phyloP scores from a whole-genome alignment of 768 basidiomycete genomes.

The Cubamyces sp. region DNA sequence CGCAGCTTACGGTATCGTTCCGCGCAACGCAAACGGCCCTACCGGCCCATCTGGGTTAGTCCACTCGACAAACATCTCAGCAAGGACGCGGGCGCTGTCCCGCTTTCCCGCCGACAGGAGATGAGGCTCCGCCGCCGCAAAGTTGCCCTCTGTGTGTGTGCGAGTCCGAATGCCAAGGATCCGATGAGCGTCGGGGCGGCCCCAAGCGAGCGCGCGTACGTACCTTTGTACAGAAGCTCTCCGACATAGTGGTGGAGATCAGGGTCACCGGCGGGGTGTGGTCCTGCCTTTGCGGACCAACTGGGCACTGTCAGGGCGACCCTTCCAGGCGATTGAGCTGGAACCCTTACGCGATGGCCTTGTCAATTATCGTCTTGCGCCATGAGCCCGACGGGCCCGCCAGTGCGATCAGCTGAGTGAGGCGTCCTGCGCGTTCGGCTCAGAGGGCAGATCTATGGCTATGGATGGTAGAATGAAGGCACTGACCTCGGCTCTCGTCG shows the following conservation, averaged over 20 bases:
- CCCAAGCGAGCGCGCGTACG: conserved; percentile 10
- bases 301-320: conserved; percentile 43
- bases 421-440: conserved; percentile 56
- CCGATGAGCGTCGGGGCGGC: conserved; percentile 9
- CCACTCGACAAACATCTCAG: conserved; percentile 90
- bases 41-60: conserved; percentile 50
- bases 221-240: conserved; percentile 85
- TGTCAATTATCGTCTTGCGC: conserved; percentile 90
- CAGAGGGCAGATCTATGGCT: background rate
- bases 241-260: conserved; percentile 90
- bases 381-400: conserved; percentile 79
- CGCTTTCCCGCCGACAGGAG: conserved; percentile 85
- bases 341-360: conserved; percentile 73
- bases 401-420: conserved; percentile 92
- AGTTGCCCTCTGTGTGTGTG: conserved; percentile 69
- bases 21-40: conserved; percentile 83
- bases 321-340: background rate
- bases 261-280: conserved; percentile 87
- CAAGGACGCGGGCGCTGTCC: conserved; percentile 85
- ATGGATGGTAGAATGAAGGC: conserved; percentile 9
- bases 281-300: conserved; percentile 82
- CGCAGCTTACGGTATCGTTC: conserved; percentile 75
- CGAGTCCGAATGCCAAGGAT: conserved; percentile 8
- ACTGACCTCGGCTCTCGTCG: conserved; percentile 79
- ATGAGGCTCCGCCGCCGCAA: conserved; percentile 78